Conservation (phyloP, 768 basidiomycete genomes). For the Cystoderma amianthinum region DNA sequence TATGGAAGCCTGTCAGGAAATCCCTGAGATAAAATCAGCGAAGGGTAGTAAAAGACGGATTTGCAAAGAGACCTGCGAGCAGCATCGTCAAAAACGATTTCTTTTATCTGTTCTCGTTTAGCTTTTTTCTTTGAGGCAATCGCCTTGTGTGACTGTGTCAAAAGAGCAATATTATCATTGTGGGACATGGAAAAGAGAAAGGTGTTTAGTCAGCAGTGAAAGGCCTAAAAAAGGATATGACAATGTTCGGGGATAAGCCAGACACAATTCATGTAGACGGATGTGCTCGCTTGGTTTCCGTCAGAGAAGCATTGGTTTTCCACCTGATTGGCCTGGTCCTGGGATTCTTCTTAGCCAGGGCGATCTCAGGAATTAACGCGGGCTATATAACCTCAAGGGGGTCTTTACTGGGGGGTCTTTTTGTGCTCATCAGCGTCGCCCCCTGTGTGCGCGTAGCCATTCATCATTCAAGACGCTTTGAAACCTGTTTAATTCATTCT, state of each 20-base stretch:
- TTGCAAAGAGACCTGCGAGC: conserved; percentile 55
- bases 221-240: conserved; percentile 4
- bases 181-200: conserved; percentile 17
- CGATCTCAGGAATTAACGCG: background rate
- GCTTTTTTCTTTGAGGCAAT: conserved; percentile 64
- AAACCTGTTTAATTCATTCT: no score
- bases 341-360: background rate
- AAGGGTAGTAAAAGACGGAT: conserved; percentile 2
- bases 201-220: conserved; percentile 12
- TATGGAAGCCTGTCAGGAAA: conserved; percentile 90
- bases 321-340: conserved; percentile 3
- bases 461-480: background rate
- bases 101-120: conserved; percentile 62
- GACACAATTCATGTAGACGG: background rate
- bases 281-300: background rate
- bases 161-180: conserved; percentile 38
- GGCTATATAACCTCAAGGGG: background rate
- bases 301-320: background rate
- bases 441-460: no score
- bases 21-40: conserved; percentile 42
- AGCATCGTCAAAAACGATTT: conserved; percentile 82
- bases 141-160: conserved; percentile 58
- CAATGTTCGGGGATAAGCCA: conserved; percentile 7
- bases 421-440: no score
- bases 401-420: background rate